Conservation (phyloP, 2,329 filamentous ascomycete genomes). For the Curvularia eragrostidis region DNA sequence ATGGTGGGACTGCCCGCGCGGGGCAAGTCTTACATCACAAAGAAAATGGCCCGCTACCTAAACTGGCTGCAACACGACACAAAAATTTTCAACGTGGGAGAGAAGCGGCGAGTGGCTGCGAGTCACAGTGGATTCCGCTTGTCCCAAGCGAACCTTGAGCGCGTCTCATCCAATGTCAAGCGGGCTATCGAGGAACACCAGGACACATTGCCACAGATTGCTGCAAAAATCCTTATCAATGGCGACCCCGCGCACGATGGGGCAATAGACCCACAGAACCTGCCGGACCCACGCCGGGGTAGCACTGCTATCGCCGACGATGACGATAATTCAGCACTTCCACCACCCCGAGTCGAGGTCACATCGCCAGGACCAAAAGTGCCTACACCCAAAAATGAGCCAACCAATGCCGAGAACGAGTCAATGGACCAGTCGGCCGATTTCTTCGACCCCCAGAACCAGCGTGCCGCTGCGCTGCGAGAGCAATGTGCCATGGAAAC, state of each 20-base stretch:
- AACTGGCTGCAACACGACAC: constrained; percentile 98
- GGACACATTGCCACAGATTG: constrained; percentile 48
- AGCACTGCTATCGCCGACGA: constrained; percentile 34
- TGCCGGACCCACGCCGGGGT: constrained; percentile 38
- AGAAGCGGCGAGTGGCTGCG: constrained; percentile 81
- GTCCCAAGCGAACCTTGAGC: constrained; percentile 42
- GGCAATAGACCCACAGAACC: constrained; percentile 42
- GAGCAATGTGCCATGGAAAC: constrained; percentile 94
- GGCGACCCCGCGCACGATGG: constrained; percentile 55
- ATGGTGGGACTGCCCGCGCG: constrained; percentile 97
- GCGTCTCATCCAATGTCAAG: constrained; percentile 32
- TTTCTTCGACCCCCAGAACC: constrained; percentile 93
- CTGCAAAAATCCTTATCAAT: constrained; percentile 66
- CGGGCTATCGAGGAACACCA: constrained; percentile 36
- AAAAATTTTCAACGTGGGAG: constrained; percentile 95
- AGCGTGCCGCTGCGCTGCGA: constrained; percentile 78
- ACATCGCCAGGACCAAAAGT: constrained; percentile 42
- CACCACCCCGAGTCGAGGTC: constrained; percentile 44
- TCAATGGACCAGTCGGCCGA: constrained; percentile 84
- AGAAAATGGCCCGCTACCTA: constrained; percentile 93
- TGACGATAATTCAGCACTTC: constrained; percentile 12
- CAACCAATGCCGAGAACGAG: constrained; percentile 51
- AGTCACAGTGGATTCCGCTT: constrained; percentile 59
- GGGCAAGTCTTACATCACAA: constrained; percentile 98
- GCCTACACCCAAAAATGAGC: constrained; percentile 27